Evolutionary conservation across 1,284 basidiomycete species (phyloP), one percentile per base, ranked within the genome.

Genomic region (Trichosporon faecale): DNA sequence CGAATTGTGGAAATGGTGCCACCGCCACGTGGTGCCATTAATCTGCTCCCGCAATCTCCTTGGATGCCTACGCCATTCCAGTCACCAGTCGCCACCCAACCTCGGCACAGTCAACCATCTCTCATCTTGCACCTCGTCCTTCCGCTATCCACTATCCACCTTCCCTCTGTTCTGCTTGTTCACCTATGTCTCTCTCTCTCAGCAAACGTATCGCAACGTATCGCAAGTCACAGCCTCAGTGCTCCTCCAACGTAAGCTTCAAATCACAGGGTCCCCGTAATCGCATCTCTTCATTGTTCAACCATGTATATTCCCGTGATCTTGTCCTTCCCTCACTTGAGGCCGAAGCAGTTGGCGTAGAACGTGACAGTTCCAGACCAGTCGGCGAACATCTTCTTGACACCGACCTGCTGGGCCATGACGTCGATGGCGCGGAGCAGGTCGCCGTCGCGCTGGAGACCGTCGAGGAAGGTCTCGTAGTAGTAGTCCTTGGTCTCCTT

Each of bases 261-360:
- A n/a, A 31, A 18, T 31, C 57, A n/a, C 57, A 35, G 31, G 57
- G 29, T 61, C 8, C 29, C 16, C 31, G 27, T n/a, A 35, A 18
- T 18, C 27, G 27, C 31, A 29, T 61, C 27, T 21, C 29, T 35
- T 31, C 31, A 18, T 61, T 29, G 27, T 44, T 21, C 40, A 31
- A 65, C 64, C 64, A 31, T 65, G 35, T 27, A 23, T 64, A 49
- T 49, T 27, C 25, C 40, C 18, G 11, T 29, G 14, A 33, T 14
- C 11, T 3, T 18, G 3, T 11, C 23, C 49, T 7, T 12, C 49
- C 18, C 49, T 52, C 23, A 52, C 64, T 70, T 65, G n/a, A 73
- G 31, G 0, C 73, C 73, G 25, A 74, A 29, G 64, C 72, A 73
- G 69, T 73, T 72, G 35, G 72, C 74, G 49, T 72, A 75, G 66